Evolutionary conservation across 2,329 filamentous ascomycete genomes (phyloP).

Genomic region (Sphaerulina vaccinii): DNA sequence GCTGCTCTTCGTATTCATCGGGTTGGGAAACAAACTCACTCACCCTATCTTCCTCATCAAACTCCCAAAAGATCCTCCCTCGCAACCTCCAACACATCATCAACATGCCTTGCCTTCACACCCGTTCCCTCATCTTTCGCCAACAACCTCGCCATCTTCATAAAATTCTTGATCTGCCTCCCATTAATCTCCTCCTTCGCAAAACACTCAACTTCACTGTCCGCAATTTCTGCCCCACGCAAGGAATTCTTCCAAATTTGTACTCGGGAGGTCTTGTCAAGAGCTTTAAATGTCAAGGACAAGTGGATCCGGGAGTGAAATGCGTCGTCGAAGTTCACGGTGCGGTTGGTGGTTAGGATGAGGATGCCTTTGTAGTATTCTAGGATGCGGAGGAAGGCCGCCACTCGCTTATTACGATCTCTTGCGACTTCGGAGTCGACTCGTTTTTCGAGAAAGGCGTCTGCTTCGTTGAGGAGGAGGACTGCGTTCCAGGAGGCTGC

Average conservation of each 20-base stretch:
- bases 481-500: conserved; percentile 32
- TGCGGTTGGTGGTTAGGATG: conserved; percentile 42
- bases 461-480: conserved; percentile 43
- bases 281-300: conserved; percentile 24
- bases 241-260: conserved; percentile 78
- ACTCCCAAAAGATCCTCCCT: no score
- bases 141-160: conserved; percentile 23
- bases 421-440: conserved; percentile 11
- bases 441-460: conserved; percentile 37
- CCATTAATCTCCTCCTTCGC: conserved; percentile 19
- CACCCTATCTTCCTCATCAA: no score
- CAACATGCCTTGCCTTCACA: no score
- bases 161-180: conserved; percentile 24
- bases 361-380: conserved; percentile 42
- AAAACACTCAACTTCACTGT: conserved; percentile 11
- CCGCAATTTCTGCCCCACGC: conserved; percentile 6
- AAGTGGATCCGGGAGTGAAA: conserved; percentile 39
- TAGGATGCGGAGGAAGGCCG: conserved; percentile 40
- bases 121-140: conserved; percentile 15
- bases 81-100: no score
- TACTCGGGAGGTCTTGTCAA: conserved; percentile 33
- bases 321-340: conserved; percentile 39
- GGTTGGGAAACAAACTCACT: no score
- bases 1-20: no score
- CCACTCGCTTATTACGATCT: conserved; percentile 28